Base-by-base conservation (phyloP, 2,329 filamentous ascomycete genomes). In the Akanthomyces dipterigenus region DNA sequence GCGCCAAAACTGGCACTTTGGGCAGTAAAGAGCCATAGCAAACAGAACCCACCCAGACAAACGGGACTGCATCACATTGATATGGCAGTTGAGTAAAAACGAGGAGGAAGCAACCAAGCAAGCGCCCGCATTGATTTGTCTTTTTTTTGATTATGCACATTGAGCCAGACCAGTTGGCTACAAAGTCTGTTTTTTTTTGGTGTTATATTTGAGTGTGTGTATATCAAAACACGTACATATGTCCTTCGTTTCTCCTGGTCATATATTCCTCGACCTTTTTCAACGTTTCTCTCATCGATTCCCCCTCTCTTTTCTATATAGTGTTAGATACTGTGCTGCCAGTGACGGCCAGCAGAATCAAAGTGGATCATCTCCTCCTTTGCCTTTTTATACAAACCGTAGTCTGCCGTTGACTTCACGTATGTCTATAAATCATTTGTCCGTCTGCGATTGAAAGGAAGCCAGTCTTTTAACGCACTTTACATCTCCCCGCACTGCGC, bases 401-500 rank as follows among this genome's bases (percentile, higher is more conserved):
- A 34, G 31, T 34, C 31, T 34, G 31, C 7, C 31, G 31, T 34
- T 9, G 31, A 2, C 8, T 2, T 8, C 8, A 9, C 31, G 31
- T 31, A 8, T 31, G 5, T 34, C 11, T 7, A 34, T 9, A 34
- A 9, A 9, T 34, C 2, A 34, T 34, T 8, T 8, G 31, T 34
- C 11, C 31, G 31, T 34, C 5, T 34, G 8, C 11, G 31, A 9
- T 7, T 34, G 31, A 31, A 8, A 31, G 5, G 28, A 31, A 2
- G 31, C n/a, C n/a, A 34, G 7, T 8, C 8, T 11, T 34, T 34
- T 5, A n/a, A n/a, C n/a, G n/a, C n/a, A n/a, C 31, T 31, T 63
- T 70, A 98, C 92, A 98, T 96, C 82, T 98, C 92, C 34, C 95
- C 95, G 70, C 93, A 97, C 78, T 96, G 88, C 11, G 86, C 80